Percentiles rank a stretch among this genome's conserved stretches.
Conservation (phyloP, 768 basidiomycete species). For the Suillus luteus region DNA sequence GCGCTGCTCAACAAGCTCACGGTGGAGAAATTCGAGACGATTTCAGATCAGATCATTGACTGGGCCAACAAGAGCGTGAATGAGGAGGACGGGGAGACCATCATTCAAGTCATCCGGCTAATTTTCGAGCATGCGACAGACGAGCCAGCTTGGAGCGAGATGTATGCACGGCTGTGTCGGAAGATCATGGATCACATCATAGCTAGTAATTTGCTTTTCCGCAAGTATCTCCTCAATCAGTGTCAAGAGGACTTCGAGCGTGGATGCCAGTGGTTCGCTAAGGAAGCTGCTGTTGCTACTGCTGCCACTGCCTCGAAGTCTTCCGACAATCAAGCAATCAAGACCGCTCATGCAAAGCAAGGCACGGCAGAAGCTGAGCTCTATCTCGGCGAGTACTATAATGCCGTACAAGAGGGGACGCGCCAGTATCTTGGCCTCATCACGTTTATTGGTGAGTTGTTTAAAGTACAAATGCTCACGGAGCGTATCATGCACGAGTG, state of each 20-base stretch:
- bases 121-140: conserved; percentile 98
- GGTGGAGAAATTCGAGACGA: conserved; percentile 94
- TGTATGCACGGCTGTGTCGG: conserved; percentile 94
- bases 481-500: conserved; percentile 99
- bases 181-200: conserved; percentile 94
- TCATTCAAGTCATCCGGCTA: conserved; percentile 93
- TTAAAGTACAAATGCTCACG: conserved; percentile 97
- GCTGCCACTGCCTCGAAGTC: conserved; percentile 76
- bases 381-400: conserved; percentile 97
- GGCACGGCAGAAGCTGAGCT: conserved; percentile 63
- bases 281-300: conserved; percentile 52
- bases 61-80: conserved; percentile 95
- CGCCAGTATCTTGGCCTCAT: conserved; percentile 95
- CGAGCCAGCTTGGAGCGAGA: conserved; percentile 93
- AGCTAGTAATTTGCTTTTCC: conserved; percentile 89
- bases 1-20: conserved; percentile 91
- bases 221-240: conserved; percentile 93
- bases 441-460: conserved; percentile 97
- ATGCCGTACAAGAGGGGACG: conserved; percentile 94
- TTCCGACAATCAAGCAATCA: conserved; percentile 77
- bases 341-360: conserved; percentile 63
- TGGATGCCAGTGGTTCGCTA: conserved; percentile 74
- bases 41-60: conserved; percentile 90
- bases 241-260: conserved; percentile 98
- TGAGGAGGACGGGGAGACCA: conserved; percentile 90